Evolutionary conservation across 345 rosid genomes (phyloP).

Genomic region (Eucalyptus camaldulensis): DNA sequence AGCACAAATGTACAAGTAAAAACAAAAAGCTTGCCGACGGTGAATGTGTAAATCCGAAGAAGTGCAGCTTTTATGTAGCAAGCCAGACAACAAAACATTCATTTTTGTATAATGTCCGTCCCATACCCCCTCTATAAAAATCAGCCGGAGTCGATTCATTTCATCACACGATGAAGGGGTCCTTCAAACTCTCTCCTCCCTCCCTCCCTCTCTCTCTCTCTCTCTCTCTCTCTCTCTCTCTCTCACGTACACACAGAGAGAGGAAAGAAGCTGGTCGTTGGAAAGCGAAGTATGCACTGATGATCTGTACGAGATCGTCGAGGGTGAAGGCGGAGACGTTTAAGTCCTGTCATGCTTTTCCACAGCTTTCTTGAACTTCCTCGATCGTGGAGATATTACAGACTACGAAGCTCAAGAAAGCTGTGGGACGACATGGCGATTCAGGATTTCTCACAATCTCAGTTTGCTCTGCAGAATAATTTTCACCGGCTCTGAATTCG

Average conservation of each 20-base stretch:
- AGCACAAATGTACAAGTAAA: background rate
- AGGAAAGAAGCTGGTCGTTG: background rate
- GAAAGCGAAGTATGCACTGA: background rate
- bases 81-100: background rate
- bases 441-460: conserved; percentile 12
- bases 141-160: background rate
- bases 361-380: conserved; percentile 84
- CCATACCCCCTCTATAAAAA: background rate
- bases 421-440: conserved; percentile 56
- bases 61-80: background rate
- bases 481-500: background rate
- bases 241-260: background rate
- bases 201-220: background rate
- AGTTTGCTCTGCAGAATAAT: background rate
- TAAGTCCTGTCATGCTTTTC: conserved; percentile 61
- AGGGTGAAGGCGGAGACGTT: background rate
- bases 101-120: background rate
- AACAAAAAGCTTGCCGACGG: background rate
- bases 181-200: background rate
- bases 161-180: background rate
- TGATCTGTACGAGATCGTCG: conserved; percentile 2
- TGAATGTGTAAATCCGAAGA: background rate
- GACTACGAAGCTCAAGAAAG: conserved; percentile 58
- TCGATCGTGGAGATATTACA: background rate
- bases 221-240: background rate